phyloP scores from a whole-genome alignment of 768 basidiomycete genomes.

The Pleurotus eryngii region DNA sequence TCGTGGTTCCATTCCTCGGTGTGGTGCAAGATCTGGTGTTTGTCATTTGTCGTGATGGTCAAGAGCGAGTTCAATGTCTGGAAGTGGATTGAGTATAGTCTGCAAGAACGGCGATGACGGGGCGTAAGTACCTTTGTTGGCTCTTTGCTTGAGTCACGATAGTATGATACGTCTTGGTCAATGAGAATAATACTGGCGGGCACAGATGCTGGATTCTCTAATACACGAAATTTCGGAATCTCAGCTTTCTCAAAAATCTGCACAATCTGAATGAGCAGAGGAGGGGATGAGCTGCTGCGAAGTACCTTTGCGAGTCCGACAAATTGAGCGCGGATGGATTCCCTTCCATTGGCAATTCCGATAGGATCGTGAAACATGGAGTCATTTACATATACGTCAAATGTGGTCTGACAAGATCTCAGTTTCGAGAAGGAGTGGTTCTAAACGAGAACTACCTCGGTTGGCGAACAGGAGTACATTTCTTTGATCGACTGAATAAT shows the following conservation, averaged over 20 bases:
- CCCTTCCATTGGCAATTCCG: constrained; percentile 38
- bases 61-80: constrained; percentile 40
- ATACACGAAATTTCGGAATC: constrained; percentile 36
- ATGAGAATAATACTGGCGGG: constrained; percentile 37
- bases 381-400: constrained; percentile 36
- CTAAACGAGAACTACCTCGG: constrained; percentile 21
- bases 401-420: constrained; percentile 29
- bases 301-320: constrained; percentile 39
- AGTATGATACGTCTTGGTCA: constrained; percentile 47
- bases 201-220: constrained; percentile 35
- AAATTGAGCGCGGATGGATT: constrained; percentile 41
- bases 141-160: constrained; percentile 29
- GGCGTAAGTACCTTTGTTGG: constrained; percentile 35
- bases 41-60: constrained; percentile 34
- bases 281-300: background rate
- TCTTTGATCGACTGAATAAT: constrained; percentile 41
- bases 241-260: constrained; percentile 43
- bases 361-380: constrained; percentile 45
- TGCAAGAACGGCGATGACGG: background rate
- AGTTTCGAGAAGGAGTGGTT: background rate
- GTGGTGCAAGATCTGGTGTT: constrained; percentile 34
- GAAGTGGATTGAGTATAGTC: background rate
- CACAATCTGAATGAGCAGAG: background rate
- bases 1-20: constrained; percentile 45
- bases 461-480: constrained; percentile 38